These are phyloP conservation scores for Xylariaceae sp. DNA, from an alignment of 2,329 filamentous ascomycete genomes.

Conservation along the genomic window DNA sequence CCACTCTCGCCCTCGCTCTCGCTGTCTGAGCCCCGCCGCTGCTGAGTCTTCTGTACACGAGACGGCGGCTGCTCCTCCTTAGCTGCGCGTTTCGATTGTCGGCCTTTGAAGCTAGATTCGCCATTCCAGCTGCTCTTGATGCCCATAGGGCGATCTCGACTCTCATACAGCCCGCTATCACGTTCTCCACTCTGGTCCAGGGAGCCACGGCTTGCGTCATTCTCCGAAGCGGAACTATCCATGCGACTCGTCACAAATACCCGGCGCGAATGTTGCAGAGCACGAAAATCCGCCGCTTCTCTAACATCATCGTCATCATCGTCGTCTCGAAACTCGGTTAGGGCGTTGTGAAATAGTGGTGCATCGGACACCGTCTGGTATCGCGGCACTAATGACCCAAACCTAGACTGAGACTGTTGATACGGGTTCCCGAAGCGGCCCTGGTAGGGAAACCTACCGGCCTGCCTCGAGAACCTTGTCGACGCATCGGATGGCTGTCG, in stretches of 20 bases:
- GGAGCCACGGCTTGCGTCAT: slow-evolving; percentile 56
- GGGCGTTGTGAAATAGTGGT: slow-evolving; percentile 87
- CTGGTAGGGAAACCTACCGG: slow-evolving; percentile 30
- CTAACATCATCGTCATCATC: slow-evolving; percentile 91
- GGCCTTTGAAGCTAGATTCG: slow-evolving; percentile 40
- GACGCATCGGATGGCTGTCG: slow-evolving; percentile 32
- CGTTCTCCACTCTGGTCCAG: slow-evolving; percentile 51
- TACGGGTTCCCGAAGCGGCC: slow-evolving; percentile 64
- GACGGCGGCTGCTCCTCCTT: slow-evolving; percentile 36
- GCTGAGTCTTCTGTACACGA: slow-evolving; percentile 26
- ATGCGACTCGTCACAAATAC: slow-evolving; percentile 81
- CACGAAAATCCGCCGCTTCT: slow-evolving; percentile 91
- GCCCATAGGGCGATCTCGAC: slow-evolving; percentile 45
- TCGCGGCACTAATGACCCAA: slow-evolving; percentile 80
- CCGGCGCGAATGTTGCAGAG: slow-evolving; percentile 80
- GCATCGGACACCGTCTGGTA: slow-evolving; percentile 69
- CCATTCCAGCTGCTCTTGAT: slow-evolving; percentile 64
- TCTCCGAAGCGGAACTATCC: slow-evolving; percentile 78
- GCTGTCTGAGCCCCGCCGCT: slow-evolving; percentile 32
- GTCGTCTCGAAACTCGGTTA: slow-evolving; percentile 86
- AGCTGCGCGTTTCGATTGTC: slow-evolving; percentile 38
- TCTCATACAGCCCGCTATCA: slow-evolving; percentile 41
- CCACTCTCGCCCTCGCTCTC: slow-evolving; percentile 39
- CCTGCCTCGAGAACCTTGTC: slow-evolving; percentile 29
- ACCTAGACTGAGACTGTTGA: slow-evolving; percentile 63